A percentile compares a stretch with the other conserved stretches of the same genome.
Conservation (phyloP, 176 grass and related monocot genomes). For the Pharus latifolius region DNA sequence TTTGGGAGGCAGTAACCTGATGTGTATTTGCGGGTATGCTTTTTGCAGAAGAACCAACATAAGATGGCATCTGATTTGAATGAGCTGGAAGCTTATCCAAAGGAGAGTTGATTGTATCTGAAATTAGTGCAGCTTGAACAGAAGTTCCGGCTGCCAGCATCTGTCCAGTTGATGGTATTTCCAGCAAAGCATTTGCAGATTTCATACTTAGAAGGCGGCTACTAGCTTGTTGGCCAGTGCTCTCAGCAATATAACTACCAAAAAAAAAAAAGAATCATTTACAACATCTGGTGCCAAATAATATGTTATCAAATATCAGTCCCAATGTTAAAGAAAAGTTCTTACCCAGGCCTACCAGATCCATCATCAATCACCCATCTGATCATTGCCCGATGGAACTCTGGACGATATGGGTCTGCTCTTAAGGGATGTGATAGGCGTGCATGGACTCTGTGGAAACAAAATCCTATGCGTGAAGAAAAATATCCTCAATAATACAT, state of each 20-base stretch:
- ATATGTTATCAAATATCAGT: background rate
- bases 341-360: slow-evolving; percentile 83
- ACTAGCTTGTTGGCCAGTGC: slow-evolving; percentile 82
- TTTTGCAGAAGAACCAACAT: slow-evolving; percentile 15
- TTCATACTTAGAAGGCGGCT: slow-evolving; percentile 95
- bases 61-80: background rate
- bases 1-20: slow-evolving; percentile 17
- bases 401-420: slow-evolving; percentile 44
- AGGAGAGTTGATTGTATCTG: slow-evolving; percentile 45
- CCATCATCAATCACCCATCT: slow-evolving; percentile 91
- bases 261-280: background rate
- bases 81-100: slow-evolving; percentile 8
- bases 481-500: background rate
- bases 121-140: slow-evolving; percentile 64
- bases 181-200: slow-evolving; percentile 85
- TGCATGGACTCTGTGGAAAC: slow-evolving; percentile 51
- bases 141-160: slow-evolving; percentile 56
- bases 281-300: background rate
- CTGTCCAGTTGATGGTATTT: slow-evolving; percentile 45
- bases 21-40: background rate
- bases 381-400: slow-evolving; percentile 70
- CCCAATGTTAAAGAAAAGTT: background rate
- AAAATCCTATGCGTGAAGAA: background rate
- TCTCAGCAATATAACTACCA: slow-evolving; percentile 70
- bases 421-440: slow-evolving; percentile 53